Base-by-base conservation (phyloP, 2,329 filamentous ascomycete species). In the Fusarium ambrosium region DNA sequence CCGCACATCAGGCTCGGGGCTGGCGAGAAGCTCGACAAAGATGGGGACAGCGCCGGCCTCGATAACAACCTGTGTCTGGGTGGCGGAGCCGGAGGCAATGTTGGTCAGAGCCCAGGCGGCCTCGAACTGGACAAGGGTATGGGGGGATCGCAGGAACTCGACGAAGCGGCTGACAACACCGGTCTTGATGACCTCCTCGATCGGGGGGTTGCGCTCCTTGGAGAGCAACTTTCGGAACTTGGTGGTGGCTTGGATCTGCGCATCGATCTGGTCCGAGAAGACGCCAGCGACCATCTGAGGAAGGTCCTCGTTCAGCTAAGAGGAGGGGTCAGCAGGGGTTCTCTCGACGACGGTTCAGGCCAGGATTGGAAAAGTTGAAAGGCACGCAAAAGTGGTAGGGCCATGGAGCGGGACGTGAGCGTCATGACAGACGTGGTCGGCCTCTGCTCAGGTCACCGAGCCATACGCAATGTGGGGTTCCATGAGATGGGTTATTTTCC, bases 41-140 rank as follows among this genome's bases (percentile, higher is more conserved):
- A 99, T 99, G 67, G 97, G 97, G 48, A 99, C 97, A 75, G 97
- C 97, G 79, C 97, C 97, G 73, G 97, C 96, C 86, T 98, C 96
- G 80, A 99, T 99, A 77, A 99, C 97, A 63, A 98, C 97, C 86
- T 99, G 97, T 73, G 97, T 99, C 87, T 99, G 97, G 79, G 95
- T 93, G 70, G 97, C 97, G 69, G 96, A 98, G 73, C 97, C 97
- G 60, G 96, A 98, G 72, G 97, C 97, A 85, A 99, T 99, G 89
- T 99, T 99, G 88, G 97, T 99, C 82, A 99, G 88, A 74, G 97
- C 97, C 97, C 97, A 99, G 51, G 97, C 97, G 80, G 97, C 97
- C 89, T 99, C 97, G 83, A 99, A 99, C 86, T 99, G 97, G 66
- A 99, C 97, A 59, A 99, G 91, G 37, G 97, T 98, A 86, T 99